These are phyloP conservation scores for Staphylotrichum longicolle DNA, from an alignment of 495 filamentous ascomycete genomes.

Conservation along the genomic window DNA sequence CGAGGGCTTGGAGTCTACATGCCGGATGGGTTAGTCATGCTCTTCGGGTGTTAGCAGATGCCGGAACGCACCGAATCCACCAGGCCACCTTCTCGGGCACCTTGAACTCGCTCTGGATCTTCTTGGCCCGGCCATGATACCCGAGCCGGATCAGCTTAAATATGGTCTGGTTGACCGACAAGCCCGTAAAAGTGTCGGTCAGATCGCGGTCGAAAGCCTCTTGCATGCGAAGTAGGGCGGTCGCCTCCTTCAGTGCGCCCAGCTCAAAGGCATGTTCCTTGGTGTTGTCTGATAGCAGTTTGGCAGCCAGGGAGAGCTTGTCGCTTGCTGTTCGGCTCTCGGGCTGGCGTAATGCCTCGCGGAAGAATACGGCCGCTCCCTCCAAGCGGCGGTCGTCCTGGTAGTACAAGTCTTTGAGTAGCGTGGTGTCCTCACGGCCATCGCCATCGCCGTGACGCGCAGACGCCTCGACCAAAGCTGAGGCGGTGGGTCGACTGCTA, in stretches of 20 bases:
- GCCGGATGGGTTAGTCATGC: background rate
- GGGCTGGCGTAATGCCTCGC: constrained; percentile 69
- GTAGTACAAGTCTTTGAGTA: constrained; percentile 95
- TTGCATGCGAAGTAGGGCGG: constrained; percentile 76
- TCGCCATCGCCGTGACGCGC: constrained; percentile 47
- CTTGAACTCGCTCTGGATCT: constrained; percentile 87
- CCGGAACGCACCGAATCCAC: constrained; percentile 73
- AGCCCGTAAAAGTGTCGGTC: constrained; percentile 69
- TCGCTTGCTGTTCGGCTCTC: constrained; percentile 62
- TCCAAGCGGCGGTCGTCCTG: constrained; percentile 93
- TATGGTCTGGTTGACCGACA: constrained; percentile 86
- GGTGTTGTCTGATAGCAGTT: constrained; percentile 71
- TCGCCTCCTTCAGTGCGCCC: constrained; percentile 73
- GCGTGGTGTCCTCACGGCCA: constrained; percentile 62
- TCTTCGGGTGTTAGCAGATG: too few relatives aligned
- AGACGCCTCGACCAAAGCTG: constrained; percentile 82
- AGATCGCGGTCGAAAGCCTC: constrained; percentile 81
- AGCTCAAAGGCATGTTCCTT: constrained; percentile 76
- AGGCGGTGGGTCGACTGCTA: constrained; percentile 80
- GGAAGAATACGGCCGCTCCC: constrained; percentile 79
- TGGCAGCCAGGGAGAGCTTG: constrained; percentile 80
- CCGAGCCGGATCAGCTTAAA: constrained; percentile 75
- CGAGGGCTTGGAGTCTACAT: constrained; percentile 73
- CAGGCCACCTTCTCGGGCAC: constrained; percentile 84
- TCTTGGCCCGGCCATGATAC: constrained; percentile 75